phyloP scores from a whole-genome alignment of 495 filamentous ascomycete species.

The Talaromyces nanjingensis region DNA sequence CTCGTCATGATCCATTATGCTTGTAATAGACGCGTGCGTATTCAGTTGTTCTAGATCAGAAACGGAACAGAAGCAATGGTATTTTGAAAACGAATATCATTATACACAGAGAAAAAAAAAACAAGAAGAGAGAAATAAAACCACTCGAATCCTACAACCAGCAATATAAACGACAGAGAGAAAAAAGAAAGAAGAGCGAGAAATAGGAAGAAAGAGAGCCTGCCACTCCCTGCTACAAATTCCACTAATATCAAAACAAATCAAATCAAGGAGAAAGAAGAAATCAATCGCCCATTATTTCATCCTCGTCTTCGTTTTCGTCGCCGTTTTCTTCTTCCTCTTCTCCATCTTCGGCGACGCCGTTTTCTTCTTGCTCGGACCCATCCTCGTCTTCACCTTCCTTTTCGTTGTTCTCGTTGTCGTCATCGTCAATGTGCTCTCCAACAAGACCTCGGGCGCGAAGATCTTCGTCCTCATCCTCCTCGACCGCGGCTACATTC shows the following conservation, averaged over 20 bases:
- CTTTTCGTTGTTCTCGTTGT: conserved; percentile 32
- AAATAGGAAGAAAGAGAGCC: conserved; percentile 8
- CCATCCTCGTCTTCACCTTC: conserved; percentile 21
- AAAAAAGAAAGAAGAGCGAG: conserved; percentile 11
- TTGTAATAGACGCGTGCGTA: too few relatives aligned
- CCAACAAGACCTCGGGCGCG: conserved; percentile 53
- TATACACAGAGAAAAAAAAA: conserved; percentile 2
- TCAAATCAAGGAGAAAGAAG: conserved; percentile 1
- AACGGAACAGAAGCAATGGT: background rate
- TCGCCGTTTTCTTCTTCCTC: conserved; percentile 34
- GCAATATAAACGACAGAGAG: conserved; percentile 10
- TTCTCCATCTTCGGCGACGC: background rate
- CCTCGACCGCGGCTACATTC: conserved; percentile 42
- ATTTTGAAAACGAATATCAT: background rate
- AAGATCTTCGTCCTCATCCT: conserved; percentile 55
- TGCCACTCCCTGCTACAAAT: background rate
- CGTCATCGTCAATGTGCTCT: conserved; percentile 45
- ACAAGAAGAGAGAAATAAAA: background rate
- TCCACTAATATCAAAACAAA: background rate
- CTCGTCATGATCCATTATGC: too few relatives aligned
- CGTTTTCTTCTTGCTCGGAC: background rate
- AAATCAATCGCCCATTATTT: conserved; percentile 61
- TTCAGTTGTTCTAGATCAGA: background rate
- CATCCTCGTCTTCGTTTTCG: conserved; percentile 50
- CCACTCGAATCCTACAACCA: background rate